Conservation (phyloP, 805 yeast genomes). For the Candida coquimbonensis region DNA sequence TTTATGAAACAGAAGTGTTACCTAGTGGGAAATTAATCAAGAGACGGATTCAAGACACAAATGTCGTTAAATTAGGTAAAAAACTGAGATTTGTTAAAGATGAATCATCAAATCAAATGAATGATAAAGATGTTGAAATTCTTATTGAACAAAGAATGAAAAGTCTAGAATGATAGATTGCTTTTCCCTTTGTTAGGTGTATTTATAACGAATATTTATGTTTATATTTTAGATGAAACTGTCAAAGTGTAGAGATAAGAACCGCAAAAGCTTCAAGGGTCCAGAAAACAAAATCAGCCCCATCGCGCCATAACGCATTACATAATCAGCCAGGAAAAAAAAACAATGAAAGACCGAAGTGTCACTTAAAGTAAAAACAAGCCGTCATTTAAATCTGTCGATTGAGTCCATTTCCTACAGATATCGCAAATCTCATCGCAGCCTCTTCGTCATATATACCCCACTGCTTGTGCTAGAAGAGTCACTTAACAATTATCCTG, state of each 20-base stretch:
- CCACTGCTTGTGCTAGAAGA: too few species aligned
- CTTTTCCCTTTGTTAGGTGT: not conserved
- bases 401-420: too few species aligned
- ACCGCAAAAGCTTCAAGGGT: too few species aligned
- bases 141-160: slow-evolving; percentile 45
- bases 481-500: too few species aligned
- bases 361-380: too few species aligned
- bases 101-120: not conserved
- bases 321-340: too few species aligned
- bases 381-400: too few species aligned
- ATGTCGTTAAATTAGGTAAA: slow-evolving; percentile 28
- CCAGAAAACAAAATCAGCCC: too few species aligned
- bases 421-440: too few species aligned
- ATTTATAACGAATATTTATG: not conserved
- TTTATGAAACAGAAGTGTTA: slow-evolving; percentile 48
- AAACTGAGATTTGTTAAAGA: slow-evolving; percentile 29
- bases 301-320: not conserved
- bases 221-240: too few species aligned
- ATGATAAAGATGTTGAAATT: slow-evolving; percentile 39
- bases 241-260: too few species aligned
- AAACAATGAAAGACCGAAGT: too few species aligned
- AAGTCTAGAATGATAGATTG: slow-evolving; percentile 24
- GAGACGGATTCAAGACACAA: slow-evolving; percentile 26
- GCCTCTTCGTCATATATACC: not conserved
- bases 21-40: slow-evolving; percentile 69